phyloP scores from a whole-genome alignment of 2,329 filamentous ascomycete species.

The Mycosphaerella sp. region DNA sequence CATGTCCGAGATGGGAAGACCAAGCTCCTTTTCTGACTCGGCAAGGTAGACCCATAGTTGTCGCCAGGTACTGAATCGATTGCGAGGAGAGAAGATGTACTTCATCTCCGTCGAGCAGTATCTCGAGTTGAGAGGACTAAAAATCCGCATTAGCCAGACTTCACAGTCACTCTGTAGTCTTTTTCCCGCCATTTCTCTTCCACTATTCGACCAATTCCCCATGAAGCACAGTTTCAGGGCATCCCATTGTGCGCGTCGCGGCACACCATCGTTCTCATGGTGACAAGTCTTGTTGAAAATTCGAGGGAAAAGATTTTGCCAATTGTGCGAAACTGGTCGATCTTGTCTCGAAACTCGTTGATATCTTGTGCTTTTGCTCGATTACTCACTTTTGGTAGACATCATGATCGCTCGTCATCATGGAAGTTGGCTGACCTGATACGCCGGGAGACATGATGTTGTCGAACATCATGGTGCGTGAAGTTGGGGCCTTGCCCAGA shows the following conservation, averaged over 20 bases:
- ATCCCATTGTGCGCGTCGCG: too few species aligned
- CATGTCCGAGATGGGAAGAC: constrained; percentile 66
- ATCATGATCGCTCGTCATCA: constrained; percentile 25
- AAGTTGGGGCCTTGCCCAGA: neutral
- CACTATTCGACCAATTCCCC: too few species aligned
- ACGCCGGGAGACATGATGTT: constrained; percentile 5
- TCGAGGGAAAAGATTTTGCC: neutral
- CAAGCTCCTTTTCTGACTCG: constrained; percentile 73
- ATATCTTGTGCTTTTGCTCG: neutral
- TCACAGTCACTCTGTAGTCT: too few species aligned
- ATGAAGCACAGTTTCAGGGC: too few species aligned
- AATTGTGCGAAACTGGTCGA: neutral
- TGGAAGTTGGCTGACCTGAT: constrained; percentile 18
- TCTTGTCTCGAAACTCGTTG: neutral
- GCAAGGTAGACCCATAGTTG: constrained; percentile 81
- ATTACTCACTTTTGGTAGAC: constrained; percentile 30
- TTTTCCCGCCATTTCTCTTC: too few species aligned
- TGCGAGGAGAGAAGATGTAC: constrained; percentile 70
- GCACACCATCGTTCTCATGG: too few species aligned
- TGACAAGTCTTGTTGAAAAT: too few species aligned
- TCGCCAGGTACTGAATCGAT: constrained; percentile 71
- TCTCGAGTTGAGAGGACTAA: constrained; percentile 61
- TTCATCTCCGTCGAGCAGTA: constrained; percentile 72
- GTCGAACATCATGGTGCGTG: constrained; percentile 2
- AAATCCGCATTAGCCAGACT: constrained; percentile 31